Percentiles rank a stretch among this genome's conserved stretches.
Evolutionary conservation across 371 early-diverging fungal genomes (phyloP).

Genomic region (Basidiobolus heterosporus): DNA sequence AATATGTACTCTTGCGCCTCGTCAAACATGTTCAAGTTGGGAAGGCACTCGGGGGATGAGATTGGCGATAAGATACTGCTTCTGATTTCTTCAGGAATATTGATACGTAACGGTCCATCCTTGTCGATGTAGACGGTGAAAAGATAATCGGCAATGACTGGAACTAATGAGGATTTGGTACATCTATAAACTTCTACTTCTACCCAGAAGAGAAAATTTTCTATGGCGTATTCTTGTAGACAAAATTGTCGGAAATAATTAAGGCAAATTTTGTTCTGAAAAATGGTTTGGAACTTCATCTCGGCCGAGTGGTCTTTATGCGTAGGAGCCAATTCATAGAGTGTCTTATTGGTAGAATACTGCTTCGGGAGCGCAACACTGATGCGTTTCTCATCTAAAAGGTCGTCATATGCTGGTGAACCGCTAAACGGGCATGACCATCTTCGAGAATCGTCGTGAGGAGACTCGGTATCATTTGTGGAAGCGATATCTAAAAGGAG

Average conservation of each 20-base stretch:
- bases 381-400: too few relatives aligned
- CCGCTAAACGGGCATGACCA: too few relatives aligned
- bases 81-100: slow-evolving; percentile 29
- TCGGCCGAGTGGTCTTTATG: slow-evolving; percentile 15
- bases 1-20: slow-evolving; percentile 37
- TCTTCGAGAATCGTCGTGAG: too few relatives aligned
- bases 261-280: slow-evolving; percentile 27
- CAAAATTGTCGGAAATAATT: slow-evolving; percentile 33
- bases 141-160: slow-evolving; percentile 21
- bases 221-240: slow-evolving; percentile 31
- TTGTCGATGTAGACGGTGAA: slow-evolving; percentile 27
- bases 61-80: slow-evolving; percentile 21
- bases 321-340: not conserved
- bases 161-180: not conserved
- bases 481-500: too few relatives aligned
- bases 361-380: too few relatives aligned
- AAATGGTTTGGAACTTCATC: slow-evolving; percentile 21
- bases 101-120: slow-evolving; percentile 29
- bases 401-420: too few relatives aligned
- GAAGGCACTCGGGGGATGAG: slow-evolving; percentile 9
- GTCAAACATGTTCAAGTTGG: slow-evolving; percentile 32
- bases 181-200: slow-evolving; percentile 27
- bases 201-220: slow-evolving; percentile 37
- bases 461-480: too few relatives aligned
- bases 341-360: too few relatives aligned